These are phyloP conservation scores for Eucalyptus regnans DNA, from an alignment of 345 rosid species.

Conservation along the genomic window DNA sequence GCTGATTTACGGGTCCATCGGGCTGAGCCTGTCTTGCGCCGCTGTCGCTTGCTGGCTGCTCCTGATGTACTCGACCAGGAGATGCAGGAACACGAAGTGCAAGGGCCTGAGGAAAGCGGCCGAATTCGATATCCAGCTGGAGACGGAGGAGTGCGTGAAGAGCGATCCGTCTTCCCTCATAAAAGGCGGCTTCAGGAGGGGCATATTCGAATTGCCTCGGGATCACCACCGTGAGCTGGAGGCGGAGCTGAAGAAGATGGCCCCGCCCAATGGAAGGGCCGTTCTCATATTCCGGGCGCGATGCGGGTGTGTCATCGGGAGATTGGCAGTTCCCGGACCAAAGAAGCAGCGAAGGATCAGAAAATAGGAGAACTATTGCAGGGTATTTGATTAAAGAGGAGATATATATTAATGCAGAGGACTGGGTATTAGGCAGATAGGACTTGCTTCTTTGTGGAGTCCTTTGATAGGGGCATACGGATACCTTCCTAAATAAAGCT, in stretches of 20 bases:
- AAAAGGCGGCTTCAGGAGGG: conserved; percentile 35
- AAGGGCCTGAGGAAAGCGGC: conserved; percentile 69
- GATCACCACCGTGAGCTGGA: not conserved
- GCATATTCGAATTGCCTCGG: conserved; percentile 50
- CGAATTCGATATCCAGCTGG: conserved; percentile 79
- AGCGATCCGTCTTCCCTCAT: not conserved
- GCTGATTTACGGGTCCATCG: not conserved
- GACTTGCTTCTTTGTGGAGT: not conserved
- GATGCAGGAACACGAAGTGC: conserved; percentile 62
- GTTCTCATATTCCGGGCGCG: conserved; percentile 2
- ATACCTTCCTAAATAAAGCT: not conserved
- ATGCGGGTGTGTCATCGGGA: conserved; percentile 41
- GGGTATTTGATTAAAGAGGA: not conserved
- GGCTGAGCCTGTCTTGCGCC: not conserved
- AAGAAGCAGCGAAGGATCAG: conserved; percentile 64
- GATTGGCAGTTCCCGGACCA: conserved; percentile 76
- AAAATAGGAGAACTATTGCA: not conserved
- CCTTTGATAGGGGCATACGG: not conserved
- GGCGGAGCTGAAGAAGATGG: conserved; percentile 10
- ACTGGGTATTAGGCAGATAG: not conserved
- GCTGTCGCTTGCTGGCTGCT: conserved; percentile 1
- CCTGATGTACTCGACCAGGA: not conserved
- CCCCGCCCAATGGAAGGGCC: conserved; percentile 6
- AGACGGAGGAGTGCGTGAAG: conserved; percentile 89
- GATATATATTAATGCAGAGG: not conserved